Conservation (phyloP, 768 basidiomycete genomes). For the Nevesoporus exiguus region DNA sequence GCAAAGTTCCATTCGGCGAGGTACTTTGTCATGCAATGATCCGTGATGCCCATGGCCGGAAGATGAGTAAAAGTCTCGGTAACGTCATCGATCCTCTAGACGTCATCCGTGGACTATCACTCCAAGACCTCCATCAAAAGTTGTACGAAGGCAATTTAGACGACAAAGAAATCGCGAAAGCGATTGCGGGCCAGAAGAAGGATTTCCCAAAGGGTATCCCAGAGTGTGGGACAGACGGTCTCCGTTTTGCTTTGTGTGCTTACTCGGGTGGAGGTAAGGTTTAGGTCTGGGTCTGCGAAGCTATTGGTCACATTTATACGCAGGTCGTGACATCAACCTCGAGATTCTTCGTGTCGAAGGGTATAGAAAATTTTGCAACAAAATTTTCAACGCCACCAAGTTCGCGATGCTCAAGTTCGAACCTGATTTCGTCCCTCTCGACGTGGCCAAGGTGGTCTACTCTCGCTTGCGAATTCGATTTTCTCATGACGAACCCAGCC, state of each 20-base stretch:
- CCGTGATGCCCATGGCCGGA: conserved; percentile 96
- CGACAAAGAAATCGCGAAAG: conserved; percentile 87
- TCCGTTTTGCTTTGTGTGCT: conserved; percentile 92
- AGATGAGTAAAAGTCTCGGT: conserved; percentile 98
- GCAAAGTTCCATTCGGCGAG: conserved; percentile 89
- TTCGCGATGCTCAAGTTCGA: conserved; percentile 99
- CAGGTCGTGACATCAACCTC: conserved; percentile 95
- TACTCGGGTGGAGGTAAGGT: conserved; percentile 84
- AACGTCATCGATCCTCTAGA: conserved; percentile 98
- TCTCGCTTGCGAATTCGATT: not conserved
- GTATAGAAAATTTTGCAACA: conserved; percentile 99
- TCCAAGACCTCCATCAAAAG: conserved; percentile 82
- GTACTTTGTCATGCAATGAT: conserved; percentile 99
- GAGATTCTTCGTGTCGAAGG: conserved; percentile 96
- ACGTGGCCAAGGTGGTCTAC: conserved; percentile 57
- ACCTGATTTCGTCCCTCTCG: conserved; percentile 71
- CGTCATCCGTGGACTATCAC: conserved; percentile 79
- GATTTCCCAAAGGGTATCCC: conserved; percentile 99
- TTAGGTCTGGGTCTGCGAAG: not conserved
- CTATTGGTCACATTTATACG: not conserved
- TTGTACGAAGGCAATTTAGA: conserved; percentile 90
- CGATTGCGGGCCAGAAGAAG: conserved; percentile 94
- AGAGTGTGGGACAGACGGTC: conserved; percentile 95
- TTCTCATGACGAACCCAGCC: conserved; percentile 46
- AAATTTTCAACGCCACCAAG: conserved; percentile 98